These are phyloP conservation scores for Aurantiochytrium sp. DNA, from an alignment of 108 stramenopile genomes.

Conservation along the genomic window DNA sequence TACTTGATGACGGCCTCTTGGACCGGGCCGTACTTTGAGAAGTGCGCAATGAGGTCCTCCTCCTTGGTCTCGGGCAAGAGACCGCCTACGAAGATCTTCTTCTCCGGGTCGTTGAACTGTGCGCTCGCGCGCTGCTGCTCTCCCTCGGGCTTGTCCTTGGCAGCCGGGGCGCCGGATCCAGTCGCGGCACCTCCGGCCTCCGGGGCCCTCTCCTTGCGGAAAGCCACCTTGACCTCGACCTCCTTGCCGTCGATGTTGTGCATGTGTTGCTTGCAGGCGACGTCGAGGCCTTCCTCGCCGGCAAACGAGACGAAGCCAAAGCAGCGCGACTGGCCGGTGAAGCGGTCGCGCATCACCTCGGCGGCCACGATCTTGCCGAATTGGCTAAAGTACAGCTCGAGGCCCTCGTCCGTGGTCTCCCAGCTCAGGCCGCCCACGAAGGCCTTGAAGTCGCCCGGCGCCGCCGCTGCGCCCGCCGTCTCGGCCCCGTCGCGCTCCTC, in stretches of 20 bases:
- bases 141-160: not conserved
- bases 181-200: not conserved
- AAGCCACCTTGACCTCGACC: conserved; percentile 11
- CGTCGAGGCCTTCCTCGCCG: not conserved
- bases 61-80: not conserved
- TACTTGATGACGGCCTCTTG: conserved; percentile 14
- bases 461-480: not conserved
- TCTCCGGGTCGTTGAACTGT: not conserved
- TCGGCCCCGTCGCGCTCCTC: not conserved
- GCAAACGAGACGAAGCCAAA: conserved; percentile 21
- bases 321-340: conserved; percentile 4
- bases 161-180: not conserved
- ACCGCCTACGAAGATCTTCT: conserved; percentile 16
- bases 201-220: not conserved
- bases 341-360: not conserved
- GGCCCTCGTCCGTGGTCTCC: conserved; percentile 22
- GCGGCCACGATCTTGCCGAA: not conserved
- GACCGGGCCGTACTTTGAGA: not conserved
- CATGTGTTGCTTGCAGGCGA: not conserved
- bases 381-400: not conserved
- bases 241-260: not conserved
- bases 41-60: not conserved
- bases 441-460: conserved; percentile 7
- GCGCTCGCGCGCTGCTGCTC: not conserved
- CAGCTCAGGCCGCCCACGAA: conserved; percentile 10